Base-by-base conservation (phyloP, 768 basidiomycete species). In the Tricholoma sp. region DNA sequence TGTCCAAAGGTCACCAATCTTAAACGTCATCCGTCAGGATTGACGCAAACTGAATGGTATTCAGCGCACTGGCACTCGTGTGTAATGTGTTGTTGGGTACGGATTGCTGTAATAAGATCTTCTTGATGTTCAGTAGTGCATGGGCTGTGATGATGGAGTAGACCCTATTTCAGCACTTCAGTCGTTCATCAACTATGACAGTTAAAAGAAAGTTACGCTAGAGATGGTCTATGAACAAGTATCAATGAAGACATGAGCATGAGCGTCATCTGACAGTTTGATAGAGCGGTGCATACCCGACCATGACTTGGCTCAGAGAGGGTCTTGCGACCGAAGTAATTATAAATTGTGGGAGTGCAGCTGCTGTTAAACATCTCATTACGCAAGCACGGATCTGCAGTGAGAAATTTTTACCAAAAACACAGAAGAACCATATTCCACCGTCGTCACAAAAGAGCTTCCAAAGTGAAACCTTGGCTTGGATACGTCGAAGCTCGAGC, bases 361-460 rank as follows among this genome's bases (percentile, higher is more conserved):
- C 47, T 13, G 37, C 54, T 55, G n/a, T 18, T n/a, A 37, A 1
- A 15, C 4, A 36, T 18, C 24, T 17, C 34, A 5, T 45, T 5
- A 36, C 4, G 6, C 34, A 15, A 11, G 47, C 34, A 13, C 37
- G 0, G 1, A 47, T 15, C 3, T 4, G 1, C 6, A 29, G 20
- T 8, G 13, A 44, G 20, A 47, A 15, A 55, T 12, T 41, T 28
- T 11, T 31, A 59, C 59, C 50, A 15, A 57, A 53, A 6, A 59
- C 56, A 6, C 15, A 37, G 9, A 59, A 17, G 18, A 59, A 59
- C 59, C 55, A 59, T 15, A 54, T 42, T 5, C 57, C 20, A 1
- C 59, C 59, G 28, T 59, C 58, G 3, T 42, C 34, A 2, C 56
- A 45, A 36, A 59, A 57, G 11, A 59, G 28, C 1, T 8, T 56